Conservation (phyloP, 2,329 filamentous ascomycete genomes). For the Cladosporium oxysporum region DNA sequence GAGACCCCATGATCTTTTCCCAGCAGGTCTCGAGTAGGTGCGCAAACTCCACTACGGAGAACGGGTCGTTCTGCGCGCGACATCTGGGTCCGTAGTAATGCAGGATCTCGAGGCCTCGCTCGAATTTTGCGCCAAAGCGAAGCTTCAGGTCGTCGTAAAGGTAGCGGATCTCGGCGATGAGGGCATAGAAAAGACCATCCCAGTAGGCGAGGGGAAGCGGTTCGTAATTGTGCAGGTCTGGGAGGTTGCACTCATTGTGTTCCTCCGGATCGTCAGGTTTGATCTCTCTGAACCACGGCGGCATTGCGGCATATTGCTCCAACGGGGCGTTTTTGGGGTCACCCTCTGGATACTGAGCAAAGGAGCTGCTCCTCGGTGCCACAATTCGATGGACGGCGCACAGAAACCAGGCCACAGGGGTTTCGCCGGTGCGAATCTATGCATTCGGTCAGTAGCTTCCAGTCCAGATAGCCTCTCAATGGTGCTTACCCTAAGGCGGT, state of each 20-base stretch:
- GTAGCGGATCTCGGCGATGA: conserved; percentile 25
- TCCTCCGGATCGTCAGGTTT: background rate
- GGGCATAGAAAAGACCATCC: conserved; percentile 28
- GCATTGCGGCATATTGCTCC: conserved; percentile 1
- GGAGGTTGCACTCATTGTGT: background rate
- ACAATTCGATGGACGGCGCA: conserved; percentile 14
- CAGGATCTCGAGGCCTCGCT: conserved; percentile 21
- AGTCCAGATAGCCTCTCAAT: background rate
- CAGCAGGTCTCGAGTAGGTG: conserved; percentile 27
- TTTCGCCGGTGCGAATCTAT: conserved; percentile 14
- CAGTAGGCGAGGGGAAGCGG: conserved; percentile 21
- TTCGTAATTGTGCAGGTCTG: background rate
- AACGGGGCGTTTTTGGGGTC: background rate
- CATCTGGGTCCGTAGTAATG: conserved; percentile 23
- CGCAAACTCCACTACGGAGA: conserved; percentile 25
- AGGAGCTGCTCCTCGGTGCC: background rate
- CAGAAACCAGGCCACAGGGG: conserved; percentile 7
- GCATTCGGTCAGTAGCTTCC: background rate
- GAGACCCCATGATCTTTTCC: conserved; percentile 23
- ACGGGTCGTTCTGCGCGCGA: conserved; percentile 14
- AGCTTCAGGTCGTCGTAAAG: conserved; percentile 25
- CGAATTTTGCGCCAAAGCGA: conserved; percentile 21
- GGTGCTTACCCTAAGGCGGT: conserved; percentile 4
- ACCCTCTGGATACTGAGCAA: background rate
- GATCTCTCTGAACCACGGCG: conserved; percentile 8